Evolutionary conservation across 148 eudicot genomes (phyloP), one percentile per base, ranked within the genome.

Genomic region (Camellia lanceoleosa): DNA sequence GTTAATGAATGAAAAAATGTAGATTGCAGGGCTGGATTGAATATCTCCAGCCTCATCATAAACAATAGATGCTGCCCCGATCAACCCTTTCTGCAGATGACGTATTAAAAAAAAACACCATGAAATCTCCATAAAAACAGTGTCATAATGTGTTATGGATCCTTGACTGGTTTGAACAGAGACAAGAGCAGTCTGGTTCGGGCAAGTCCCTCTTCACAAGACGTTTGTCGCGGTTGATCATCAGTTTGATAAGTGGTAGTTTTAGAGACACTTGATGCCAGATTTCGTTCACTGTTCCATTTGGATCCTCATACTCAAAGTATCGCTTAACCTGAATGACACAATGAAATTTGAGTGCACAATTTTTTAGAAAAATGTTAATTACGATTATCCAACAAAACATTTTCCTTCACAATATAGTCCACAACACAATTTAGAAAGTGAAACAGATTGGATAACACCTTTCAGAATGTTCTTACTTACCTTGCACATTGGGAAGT

Each of bases 141-240:
- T 73, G 54, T 89, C 89, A 87, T 73, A 89, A 76, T 60, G 86
- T 80, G 46, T 86, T 82, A 66, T 75, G 62, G 47, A 84, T 43
- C n/a, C 92, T 92, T 15, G 97, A 70, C 69, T 77, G 90, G 88
- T 93, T 95, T 20, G 97, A 87, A 85, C 99, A 95, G 65, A 95
- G 73, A 85, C 97, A 95, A 61, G 97, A 88, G 81, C 97, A 95
- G 82, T 95, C 99, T 43, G 94, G 95, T 75, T 89, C 90, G 82
- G 87, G 73, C 80, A 90, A 82, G 18, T 92, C 92, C 73, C 92
- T 86, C 76, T 78, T 84, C 51, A 95, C 88, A 69, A 93, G 87
- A 49, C 99, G 89, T 84, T 87, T 92, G 84, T 92, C 97, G 44
- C 99, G 99, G 67, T 95, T 93, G 72, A 90, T 95, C 97, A 95